Conservation (phyloP, 1,284 basidiomycete species). For the Kalmanozyma brasiliensis region DNA sequence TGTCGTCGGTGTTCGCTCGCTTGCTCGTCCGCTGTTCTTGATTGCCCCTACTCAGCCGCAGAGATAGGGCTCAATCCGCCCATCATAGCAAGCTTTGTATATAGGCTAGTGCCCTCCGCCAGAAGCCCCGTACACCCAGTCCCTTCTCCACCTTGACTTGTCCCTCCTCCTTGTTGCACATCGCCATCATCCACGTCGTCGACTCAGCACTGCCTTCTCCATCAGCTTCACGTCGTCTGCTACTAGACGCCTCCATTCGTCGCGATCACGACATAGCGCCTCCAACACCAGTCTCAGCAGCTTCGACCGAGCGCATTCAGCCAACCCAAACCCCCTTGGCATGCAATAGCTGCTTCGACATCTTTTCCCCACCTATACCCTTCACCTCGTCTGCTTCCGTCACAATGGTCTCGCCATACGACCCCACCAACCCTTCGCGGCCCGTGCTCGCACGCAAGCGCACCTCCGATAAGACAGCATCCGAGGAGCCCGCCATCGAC, state of each 20-base stretch:
- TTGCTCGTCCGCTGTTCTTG: not conserved
- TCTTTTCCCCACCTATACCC: not conserved
- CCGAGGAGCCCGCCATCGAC: conserved; percentile 4
- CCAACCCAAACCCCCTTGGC: not conserved
- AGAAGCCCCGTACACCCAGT: not conserved
- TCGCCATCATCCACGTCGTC: no score
- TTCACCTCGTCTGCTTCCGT: not conserved
- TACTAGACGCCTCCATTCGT: no score
- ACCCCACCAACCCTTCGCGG: conserved; percentile 26
- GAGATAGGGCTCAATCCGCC: no score
- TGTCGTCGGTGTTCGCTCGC: not conserved
- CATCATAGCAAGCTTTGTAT: conserved; percentile 17
- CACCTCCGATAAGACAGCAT: conserved; percentile 20
- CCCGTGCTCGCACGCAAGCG: conserved; percentile 32
- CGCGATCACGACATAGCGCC: no score
- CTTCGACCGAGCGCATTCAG: no score
- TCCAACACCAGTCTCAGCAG: no score
- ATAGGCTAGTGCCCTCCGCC: conserved; percentile 21
- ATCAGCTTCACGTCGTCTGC: no score
- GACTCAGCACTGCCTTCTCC: no score
- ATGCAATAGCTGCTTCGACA: not conserved
- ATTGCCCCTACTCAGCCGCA: not conserved
- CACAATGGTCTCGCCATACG: conserved; percentile 27
- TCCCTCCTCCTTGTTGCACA: no score
- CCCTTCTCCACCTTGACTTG: no score